Percentiles rank a stretch among this genome's conserved stretches.
These are phyloP conservation scores for Suillus sp. DNA, from an alignment of 768 basidiomycete species.

Conservation along the genomic window DNA sequence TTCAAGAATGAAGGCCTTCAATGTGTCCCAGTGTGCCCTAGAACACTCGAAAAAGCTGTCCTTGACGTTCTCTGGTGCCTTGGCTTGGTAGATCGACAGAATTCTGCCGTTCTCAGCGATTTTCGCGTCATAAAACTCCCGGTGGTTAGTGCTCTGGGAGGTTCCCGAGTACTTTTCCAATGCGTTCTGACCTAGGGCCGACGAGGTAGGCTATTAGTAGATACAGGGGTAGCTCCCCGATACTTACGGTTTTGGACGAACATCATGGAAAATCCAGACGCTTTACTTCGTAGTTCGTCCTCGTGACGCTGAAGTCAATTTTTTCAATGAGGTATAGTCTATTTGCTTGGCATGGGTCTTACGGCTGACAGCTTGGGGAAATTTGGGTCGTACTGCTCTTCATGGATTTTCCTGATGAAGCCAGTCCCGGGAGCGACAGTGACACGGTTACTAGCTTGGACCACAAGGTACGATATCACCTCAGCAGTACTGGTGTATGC, in stretches of 20 bases:
- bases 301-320: constrained; percentile 41
- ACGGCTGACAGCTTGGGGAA: constrained; percentile 46
- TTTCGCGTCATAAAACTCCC: constrained; percentile 48
- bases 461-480: constrained; percentile 44
- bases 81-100: constrained; percentile 44
- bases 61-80: constrained; percentile 37
- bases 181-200: constrained; percentile 42
- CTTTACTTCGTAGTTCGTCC: constrained; percentile 45
- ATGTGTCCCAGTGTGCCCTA: constrained; percentile 38
- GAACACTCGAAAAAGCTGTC: constrained; percentile 43
- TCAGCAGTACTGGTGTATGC: constrained; percentile 42
- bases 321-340: background rate
- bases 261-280: constrained; percentile 31
- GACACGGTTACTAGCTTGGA: constrained; percentile 40
- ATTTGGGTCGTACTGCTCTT: constrained; percentile 53
- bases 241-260: constrained; percentile 46
- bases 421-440: constrained; percentile 31
- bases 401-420: constrained; percentile 45
- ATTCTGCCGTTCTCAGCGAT: constrained; percentile 41
- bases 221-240: background rate
- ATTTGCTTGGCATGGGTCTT: constrained; percentile 17
- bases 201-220: constrained; percentile 1
- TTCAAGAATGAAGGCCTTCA: constrained; percentile 40
- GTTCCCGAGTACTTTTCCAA: constrained; percentile 40
- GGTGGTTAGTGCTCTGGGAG: constrained; percentile 38